phyloP scores from a whole-genome alignment of 2,329 filamentous ascomycete genomes.

The Penicillium oxalicum region DNA sequence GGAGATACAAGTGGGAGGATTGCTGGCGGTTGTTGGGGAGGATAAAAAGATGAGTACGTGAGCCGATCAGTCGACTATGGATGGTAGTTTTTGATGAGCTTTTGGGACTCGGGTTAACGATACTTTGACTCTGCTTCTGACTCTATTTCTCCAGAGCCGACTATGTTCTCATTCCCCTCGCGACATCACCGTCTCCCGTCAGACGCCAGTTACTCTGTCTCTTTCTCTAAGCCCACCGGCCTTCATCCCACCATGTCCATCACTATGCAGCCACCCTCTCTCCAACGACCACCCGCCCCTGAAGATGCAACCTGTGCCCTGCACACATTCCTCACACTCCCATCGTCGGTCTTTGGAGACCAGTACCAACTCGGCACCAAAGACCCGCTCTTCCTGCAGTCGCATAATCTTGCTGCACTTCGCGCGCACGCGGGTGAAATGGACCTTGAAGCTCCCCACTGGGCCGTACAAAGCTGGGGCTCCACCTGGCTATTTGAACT shows the following conservation, averaged over 20 bases:
- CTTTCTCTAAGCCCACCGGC: slow-evolving; percentile 66
- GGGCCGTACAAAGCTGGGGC: slow-evolving; percentile 71
- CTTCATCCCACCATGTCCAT: slow-evolving; percentile 77
- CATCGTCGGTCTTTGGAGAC: slow-evolving; percentile 76
- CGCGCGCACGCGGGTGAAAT: slow-evolving; percentile 67
- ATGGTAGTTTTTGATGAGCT: too few species aligned
- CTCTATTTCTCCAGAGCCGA: slow-evolving; percentile 49
- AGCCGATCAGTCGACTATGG: too few species aligned
- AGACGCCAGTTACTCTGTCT: slow-evolving; percentile 53
- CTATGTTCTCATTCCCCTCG: slow-evolving; percentile 76
- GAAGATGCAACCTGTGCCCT: slow-evolving; percentile 59
- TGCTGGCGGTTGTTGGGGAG: slow-evolving; percentile 71
- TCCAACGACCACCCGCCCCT: slow-evolving; percentile 44
- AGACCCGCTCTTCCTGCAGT: slow-evolving; percentile 64
- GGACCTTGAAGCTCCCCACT: slow-evolving; percentile 86
- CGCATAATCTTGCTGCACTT: slow-evolving; percentile 68
- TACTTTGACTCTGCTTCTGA: too few species aligned
- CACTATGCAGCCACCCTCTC: slow-evolving; percentile 49
- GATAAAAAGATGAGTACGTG: slow-evolving; percentile 59
- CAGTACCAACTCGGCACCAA: slow-evolving; percentile 66
- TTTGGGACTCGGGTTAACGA: too few species aligned
- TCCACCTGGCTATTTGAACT: slow-evolving; percentile 72
- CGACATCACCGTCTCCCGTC: slow-evolving; percentile 60
- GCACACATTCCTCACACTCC: slow-evolving; percentile 76
- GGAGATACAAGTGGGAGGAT: slow-evolving; percentile 71